Evolutionary conservation across 768 basidiomycete species (phyloP), one percentile per base, ranked within the genome.

Genomic region (Lepiota venenata): DNA sequence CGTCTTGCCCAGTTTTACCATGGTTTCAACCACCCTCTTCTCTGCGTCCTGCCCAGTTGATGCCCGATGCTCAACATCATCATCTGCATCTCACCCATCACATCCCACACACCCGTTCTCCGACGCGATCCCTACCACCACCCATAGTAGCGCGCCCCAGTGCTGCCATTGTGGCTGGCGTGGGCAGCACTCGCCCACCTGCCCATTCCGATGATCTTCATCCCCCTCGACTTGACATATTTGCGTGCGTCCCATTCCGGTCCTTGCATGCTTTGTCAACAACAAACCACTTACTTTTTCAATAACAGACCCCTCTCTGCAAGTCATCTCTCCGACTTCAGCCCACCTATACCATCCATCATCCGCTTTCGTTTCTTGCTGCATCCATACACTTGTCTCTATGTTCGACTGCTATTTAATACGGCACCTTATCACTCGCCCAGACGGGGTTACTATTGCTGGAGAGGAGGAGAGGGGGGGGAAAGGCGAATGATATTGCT

Each of bases 151-250:
- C 72, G 74, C 81, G n/a, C 85, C 87, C 56, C 85, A 87, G 66
- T 89, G 87, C 72, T 87, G 85, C 75, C 85, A 87, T 66, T 89
- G 87, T 58, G 85, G 85, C 60, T 85, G 76, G 75, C 82, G 87
- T 61, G 85, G 85, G 37, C 64, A 72, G 56, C 78, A 80, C 61
- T 66, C 81, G 22, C 79, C 82, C 35, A 75, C 72, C 63, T 88
- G 86, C 74, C 84, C 84, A 40, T 85, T 86, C 82, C 80, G 74
- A 40, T 50, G 46, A 52, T 46, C 60, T 29, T 20, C 46, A 44
- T 47, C 48, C 39, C 48, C 50, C 38, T 27, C 40, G 41, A 40
- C 43, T 27, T 16, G 8, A 18, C 8, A 5, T 29, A 16, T 54
- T 38, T 49, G 46, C 36, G 51, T 48, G 38, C 7, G 49, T 46